These are phyloP conservation scores for Colletotrichum incanum DNA, from an alignment of 2,329 filamentous ascomycete genomes.

Conservation along the genomic window DNA sequence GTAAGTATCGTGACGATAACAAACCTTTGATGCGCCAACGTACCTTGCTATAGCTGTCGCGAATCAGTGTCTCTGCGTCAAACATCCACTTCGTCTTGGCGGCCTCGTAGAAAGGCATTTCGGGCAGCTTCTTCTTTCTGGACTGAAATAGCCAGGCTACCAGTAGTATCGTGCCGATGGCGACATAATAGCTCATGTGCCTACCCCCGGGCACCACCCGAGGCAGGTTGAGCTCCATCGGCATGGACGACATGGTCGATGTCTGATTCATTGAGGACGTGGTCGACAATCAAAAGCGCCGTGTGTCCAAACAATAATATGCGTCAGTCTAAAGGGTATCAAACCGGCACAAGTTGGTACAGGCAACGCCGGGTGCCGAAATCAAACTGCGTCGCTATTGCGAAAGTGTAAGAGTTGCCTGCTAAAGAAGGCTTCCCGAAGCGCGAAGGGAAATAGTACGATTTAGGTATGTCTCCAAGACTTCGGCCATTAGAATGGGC, in stretches of 20 bases:
- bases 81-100: conserved; percentile 67
- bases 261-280: conserved; percentile 36
- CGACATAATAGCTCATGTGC: conserved; percentile 59
- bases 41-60: conserved; percentile 66
- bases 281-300: neutral
- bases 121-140: conserved; percentile 52
- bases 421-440: conserved; percentile 25
- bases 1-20: neutral
- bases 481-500: conserved; percentile 38
- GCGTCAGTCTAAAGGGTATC: conserved; percentile 17
- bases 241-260: conserved; percentile 44
- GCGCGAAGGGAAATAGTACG: conserved; percentile 26
- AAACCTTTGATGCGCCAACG: neutral
- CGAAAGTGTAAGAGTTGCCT: conserved; percentile 9
- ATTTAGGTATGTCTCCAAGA: conserved; percentile 23
- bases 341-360: neutral
- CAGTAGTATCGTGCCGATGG: conserved; percentile 55
- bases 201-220: conserved; percentile 49
- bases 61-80: conserved; percentile 62
- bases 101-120: conserved; percentile 64
- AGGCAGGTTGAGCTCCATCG: conserved; percentile 47
- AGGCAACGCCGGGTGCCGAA: neutral
- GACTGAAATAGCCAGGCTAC: conserved; percentile 58
- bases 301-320: conserved; percentile 3
- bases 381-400: conserved; percentile 18